phyloP scores from a whole-genome alignment of 2,329 filamentous ascomycete species.

The Fusarium luffae region DNA sequence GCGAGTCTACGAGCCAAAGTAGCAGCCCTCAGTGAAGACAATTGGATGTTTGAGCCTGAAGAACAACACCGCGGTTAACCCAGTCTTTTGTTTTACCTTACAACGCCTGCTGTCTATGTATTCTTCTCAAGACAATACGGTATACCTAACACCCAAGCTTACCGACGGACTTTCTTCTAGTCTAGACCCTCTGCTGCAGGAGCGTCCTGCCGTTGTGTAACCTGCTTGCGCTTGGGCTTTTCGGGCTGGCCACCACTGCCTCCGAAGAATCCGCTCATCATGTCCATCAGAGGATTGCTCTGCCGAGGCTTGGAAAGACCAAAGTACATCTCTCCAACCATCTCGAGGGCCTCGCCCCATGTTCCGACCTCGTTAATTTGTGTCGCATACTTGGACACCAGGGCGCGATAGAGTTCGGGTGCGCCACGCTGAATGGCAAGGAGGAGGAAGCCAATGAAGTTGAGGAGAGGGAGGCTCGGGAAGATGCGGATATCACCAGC shows the following conservation, averaged over 20 bases:
- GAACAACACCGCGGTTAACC: conserved; percentile 57
- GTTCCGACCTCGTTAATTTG: conserved; percentile 80
- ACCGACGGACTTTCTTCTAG: conserved; percentile 48
- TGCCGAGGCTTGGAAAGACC: conserved; percentile 87
- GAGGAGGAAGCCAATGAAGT: conserved; percentile 88
- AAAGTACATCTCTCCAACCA: conserved; percentile 97
- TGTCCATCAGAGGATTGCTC: conserved; percentile 93
- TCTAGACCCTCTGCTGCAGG: conserved; percentile 70
- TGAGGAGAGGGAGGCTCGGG: conserved; percentile 90
- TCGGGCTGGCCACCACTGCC: conserved; percentile 61
- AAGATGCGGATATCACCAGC: conserved; percentile 83
- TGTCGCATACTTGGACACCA: conserved; percentile 82
- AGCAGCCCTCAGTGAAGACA: conserved; percentile 79
- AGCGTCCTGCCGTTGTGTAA: conserved; percentile 58
- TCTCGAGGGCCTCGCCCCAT: conserved; percentile 86
- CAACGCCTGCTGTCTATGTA: conserved; percentile 46
- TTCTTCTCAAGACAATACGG: conserved; percentile 39
- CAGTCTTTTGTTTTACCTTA: conserved; percentile 36
- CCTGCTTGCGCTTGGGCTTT: conserved; percentile 54
- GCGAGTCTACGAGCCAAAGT: conserved; percentile 79
- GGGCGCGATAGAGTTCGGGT: conserved; percentile 82
- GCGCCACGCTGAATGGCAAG: conserved; percentile 83
- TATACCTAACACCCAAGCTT: conserved; percentile 33
- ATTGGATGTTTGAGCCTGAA: conserved; percentile 90
- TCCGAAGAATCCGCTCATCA: conserved; percentile 96